Evolutionary conservation across 257 asterid genomes (phyloP).

Genomic region (Nicotiana undulata): DNA sequence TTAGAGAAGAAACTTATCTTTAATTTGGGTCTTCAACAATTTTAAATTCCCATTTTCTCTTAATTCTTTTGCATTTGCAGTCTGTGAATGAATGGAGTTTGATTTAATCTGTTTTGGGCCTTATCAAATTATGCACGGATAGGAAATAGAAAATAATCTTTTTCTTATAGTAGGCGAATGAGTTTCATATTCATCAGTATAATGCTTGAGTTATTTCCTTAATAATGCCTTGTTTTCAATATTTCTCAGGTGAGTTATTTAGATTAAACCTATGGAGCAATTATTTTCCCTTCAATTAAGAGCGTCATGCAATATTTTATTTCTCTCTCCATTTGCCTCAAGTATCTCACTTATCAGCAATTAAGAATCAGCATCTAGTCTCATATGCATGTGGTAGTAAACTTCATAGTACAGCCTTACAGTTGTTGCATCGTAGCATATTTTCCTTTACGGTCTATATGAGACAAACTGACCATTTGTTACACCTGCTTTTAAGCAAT

Average conservation of each 20-base stretch:
- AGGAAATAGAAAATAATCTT: neutral
- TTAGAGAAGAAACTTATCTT: neutral
- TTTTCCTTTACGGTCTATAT: no score
- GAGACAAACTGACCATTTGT: neutral
- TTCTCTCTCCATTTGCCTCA: neutral
- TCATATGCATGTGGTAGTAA: no score
- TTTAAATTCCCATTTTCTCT: neutral
- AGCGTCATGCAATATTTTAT: neutral
- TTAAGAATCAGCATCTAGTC: neutral
- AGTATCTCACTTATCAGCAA: neutral
- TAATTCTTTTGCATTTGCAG: neutral
- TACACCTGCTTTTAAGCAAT: neutral
- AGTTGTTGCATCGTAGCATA: no score
- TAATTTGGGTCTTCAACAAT: neutral
- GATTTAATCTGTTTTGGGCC: neutral
- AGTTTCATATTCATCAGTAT: neutral
- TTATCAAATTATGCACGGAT: neutral
- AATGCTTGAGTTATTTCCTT: neutral
- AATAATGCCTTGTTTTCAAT: neutral
- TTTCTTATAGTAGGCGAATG: neutral
- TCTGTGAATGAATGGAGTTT: neutral
- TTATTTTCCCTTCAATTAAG: neutral
- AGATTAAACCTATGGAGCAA: neutral
- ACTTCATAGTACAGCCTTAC: no score
- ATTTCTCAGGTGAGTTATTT: neutral